A percentile compares a stretch with the other conserved stretches of the same genome.
Evolutionary conservation across 192 early-diverging fungal species (phyloP).

Genomic region (Coemansia pectinata): DNA sequence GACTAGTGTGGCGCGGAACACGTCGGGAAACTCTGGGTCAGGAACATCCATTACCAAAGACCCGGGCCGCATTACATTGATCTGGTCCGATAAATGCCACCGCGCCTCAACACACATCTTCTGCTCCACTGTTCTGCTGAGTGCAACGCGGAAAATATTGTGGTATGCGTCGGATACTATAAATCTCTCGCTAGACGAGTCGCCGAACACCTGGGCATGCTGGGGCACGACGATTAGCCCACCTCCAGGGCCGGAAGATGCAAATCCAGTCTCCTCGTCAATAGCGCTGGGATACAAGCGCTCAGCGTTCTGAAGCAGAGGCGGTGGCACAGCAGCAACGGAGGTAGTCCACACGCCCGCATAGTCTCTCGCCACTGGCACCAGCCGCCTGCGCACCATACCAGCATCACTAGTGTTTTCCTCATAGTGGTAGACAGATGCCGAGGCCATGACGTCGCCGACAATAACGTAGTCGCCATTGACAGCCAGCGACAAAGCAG

Average conservation of each 20-base stretch:
- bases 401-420: background rate
- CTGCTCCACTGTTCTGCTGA: background rate
- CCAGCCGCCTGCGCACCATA: conserved; percentile 11
- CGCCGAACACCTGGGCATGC: conserved; percentile 14
- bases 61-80: conserved; percentile 79
- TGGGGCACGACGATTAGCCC: background rate
- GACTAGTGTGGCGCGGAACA: conserved; percentile 58
- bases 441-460: conserved; percentile 84
- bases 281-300: conserved; percentile 9
- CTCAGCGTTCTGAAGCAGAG: conserved; percentile 12
- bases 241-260: background rate
- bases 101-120: conserved; percentile 62
- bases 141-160: conserved; percentile 24
- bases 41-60: conserved; percentile 75
- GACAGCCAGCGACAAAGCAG: conserved; percentile 60
- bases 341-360: conserved; percentile 36
- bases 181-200: conserved; percentile 9
- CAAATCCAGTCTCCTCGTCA: conserved; percentile 13
- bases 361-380: conserved; percentile 39
- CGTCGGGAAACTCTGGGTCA: conserved; percentile 59
- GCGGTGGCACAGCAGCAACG: conserved; percentile 29
- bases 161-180: conserved; percentile 35
- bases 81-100: conserved; percentile 77
- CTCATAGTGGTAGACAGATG: conserved; percentile 59
- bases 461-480: conserved; percentile 71